Percentiles rank a stretch among this genome's conserved stretches.
Evolutionary conservation across 176 grass and related monocot genomes (phyloP).

Genomic region (Zoysia japonica): DNA sequence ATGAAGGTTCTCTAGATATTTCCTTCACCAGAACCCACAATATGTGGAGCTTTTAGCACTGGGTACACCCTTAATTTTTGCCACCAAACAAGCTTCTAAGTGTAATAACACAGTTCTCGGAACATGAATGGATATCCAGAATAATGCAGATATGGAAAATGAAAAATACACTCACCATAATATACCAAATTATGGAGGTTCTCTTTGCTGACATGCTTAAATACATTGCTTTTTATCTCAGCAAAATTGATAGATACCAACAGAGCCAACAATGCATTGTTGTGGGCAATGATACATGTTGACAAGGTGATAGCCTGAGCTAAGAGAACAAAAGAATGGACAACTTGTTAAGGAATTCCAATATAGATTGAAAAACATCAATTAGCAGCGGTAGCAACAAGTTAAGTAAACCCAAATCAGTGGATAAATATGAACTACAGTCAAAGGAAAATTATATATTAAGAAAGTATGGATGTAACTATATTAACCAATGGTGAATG

Average conservation of each 20-base stretch:
- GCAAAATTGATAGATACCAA: slow-evolving; percentile 97
- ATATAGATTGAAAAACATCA: slow-evolving; percentile 9
- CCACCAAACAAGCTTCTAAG: not conserved
- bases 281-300: slow-evolving; percentile 95
- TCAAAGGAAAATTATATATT: not conserved
- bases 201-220: slow-evolving; percentile 98
- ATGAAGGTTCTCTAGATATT: not conserved
- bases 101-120: not conserved
- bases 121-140: slow-evolving; percentile 25
- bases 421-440: not conserved
- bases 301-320: slow-evolving; percentile 96
- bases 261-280: slow-evolving; percentile 92
- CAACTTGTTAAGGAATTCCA: slow-evolving; percentile 75
- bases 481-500: slow-evolving; percentile 22
- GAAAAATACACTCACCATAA: slow-evolving; percentile 68
- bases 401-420: not conserved
- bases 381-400: slow-evolving; percentile 7
- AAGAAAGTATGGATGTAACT: not conserved
- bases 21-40: not conserved
- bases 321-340: slow-evolving; percentile 96
- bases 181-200: slow-evolving; percentile 98
- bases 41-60: not conserved
- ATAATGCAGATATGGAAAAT: slow-evolving; percentile 20
- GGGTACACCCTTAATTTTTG: not conserved
- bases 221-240: slow-evolving; percentile 98